phyloP scores from a whole-genome alignment of 768 basidiomycete species.

The Termitomyces sp. region DNA sequence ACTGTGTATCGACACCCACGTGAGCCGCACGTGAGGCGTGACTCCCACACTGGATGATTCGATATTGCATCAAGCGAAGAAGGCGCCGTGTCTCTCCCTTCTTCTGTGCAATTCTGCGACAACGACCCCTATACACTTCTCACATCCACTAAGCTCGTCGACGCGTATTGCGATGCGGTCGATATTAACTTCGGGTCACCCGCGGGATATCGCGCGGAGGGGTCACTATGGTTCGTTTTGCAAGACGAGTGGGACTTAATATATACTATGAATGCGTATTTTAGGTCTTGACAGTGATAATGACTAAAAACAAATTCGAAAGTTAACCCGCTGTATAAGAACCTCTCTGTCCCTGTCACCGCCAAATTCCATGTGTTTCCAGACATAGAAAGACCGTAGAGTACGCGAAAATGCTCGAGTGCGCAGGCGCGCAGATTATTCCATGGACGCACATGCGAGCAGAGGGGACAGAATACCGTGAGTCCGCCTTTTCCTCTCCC shows the following conservation, averaged over 20 bases:
- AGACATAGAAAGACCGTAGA: neutral
- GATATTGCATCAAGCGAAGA: constrained; percentile 73
- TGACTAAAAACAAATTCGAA: neutral
- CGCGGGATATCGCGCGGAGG: neutral
- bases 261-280: neutral
- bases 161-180: neutral
- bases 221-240: neutral
- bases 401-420: constrained; percentile 94
- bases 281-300: neutral
- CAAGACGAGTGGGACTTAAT: neutral
- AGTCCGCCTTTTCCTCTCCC: too few relatives aligned
- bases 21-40: too few relatives aligned
- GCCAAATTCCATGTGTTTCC: neutral
- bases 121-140: neutral
- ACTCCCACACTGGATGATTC: too few relatives aligned
- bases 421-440: constrained; percentile 93
- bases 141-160: neutral
- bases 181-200: neutral
- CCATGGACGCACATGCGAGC: too few relatives aligned
- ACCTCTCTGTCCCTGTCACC: neutral
- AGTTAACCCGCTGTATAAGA: neutral
- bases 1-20: too few relatives aligned
- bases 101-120: neutral
- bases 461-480: too few relatives aligned
- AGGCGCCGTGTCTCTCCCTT: constrained; percentile 43